Conservation (phyloP, 2,329 filamentous ascomycete genomes). For the Blastomyces gilchristii region DNA sequence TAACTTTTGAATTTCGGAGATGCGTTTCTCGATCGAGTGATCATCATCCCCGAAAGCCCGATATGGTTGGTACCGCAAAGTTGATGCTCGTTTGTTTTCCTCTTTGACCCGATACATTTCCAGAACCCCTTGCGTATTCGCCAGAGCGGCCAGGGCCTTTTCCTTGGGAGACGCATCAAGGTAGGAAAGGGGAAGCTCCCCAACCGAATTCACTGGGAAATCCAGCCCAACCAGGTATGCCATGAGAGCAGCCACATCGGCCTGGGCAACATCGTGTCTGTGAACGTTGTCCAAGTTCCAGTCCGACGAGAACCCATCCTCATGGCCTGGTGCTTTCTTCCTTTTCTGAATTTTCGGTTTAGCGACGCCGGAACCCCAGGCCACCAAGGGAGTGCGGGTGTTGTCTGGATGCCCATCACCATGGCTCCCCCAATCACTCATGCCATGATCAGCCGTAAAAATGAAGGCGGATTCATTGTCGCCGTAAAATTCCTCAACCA, state of each 20-base stretch:
- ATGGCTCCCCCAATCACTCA: conserved; percentile 99
- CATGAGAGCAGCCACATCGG: conserved; percentile 92
- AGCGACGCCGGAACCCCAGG: conserved; percentile 86
- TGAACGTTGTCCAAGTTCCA: conserved; percentile 74
- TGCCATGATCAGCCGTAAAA: conserved; percentile 96
- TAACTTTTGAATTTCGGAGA: conserved; percentile 56
- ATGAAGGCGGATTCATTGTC: conserved; percentile 83
- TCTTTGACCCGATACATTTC: conserved; percentile 98
- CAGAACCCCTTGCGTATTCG: conserved; percentile 75
- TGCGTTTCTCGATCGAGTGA: conserved; percentile 52
- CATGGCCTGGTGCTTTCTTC: conserved; percentile 63
- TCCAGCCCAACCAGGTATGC: conserved; percentile 78
- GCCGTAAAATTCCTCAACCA: conserved; percentile 77
- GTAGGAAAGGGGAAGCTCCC: conserved; percentile 77
- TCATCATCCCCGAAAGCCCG: conserved; percentile 54
- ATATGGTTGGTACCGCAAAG: conserved; percentile 71
- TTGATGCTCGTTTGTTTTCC: conserved; percentile 62
- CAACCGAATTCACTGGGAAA: conserved; percentile 93
- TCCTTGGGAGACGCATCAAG: conserved; percentile 59
- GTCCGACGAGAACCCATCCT: conserved; percentile 75
- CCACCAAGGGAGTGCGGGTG: conserved; percentile 83
- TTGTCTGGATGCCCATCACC: conserved; percentile 97
- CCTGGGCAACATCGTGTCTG: conserved; percentile 85
- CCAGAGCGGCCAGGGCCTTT: conserved; percentile 74
- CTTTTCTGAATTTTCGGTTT: conserved; percentile 52